Base-by-base conservation (phyloP, 78 protist genomes). In the Neovahlkampfia damariscottae region DNA sequence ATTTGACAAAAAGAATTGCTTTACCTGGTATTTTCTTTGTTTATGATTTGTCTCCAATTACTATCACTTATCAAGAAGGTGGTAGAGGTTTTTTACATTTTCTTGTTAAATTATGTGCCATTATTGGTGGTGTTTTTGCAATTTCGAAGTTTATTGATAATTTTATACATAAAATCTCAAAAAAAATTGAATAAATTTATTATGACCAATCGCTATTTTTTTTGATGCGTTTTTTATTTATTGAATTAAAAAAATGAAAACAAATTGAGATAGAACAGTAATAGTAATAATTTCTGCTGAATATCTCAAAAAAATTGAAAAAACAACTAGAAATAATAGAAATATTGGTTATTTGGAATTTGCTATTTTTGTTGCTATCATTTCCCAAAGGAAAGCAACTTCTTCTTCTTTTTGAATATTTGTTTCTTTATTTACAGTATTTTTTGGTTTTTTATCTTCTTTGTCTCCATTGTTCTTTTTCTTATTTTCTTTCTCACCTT, bases 51-150 rank as follows among this genome's bases (percentile, higher is more conserved):
- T 85, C 92, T 8, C 94, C 97, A 50, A 88, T 93, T 37, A 76
- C 74, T 83, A 85, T 91, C 74, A 72, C 38, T 29, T 76, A 82
- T 31, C 10, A 28, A 8, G 91, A 90, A 41, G 2, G 7, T 5
- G 41, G 82, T 28, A 81, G 72, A 50, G 76, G 91, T 39, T 86
- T 93, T 72, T 39, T 80, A 3, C 92, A 86, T 30, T 93, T 93
- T 79, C 66, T 93, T 37, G 83, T 94, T 1, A 66, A 87, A 27
- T 84, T 93, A 4, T 93, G 97, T 68, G 93, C 95, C 8, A 89
- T 93, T 67, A 80, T 93, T n/a, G 97, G 97, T 9, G 97, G 97
- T 37, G 89, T 93, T 30, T 93, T 91, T 78, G 89, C 92, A 2
- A 92, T 88, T n/a, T 84, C 88, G 0, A 92, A 91, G 38, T 75